Base-by-base conservation (phyloP, 331 rosid species). In the Rosa hybrid region DNA sequence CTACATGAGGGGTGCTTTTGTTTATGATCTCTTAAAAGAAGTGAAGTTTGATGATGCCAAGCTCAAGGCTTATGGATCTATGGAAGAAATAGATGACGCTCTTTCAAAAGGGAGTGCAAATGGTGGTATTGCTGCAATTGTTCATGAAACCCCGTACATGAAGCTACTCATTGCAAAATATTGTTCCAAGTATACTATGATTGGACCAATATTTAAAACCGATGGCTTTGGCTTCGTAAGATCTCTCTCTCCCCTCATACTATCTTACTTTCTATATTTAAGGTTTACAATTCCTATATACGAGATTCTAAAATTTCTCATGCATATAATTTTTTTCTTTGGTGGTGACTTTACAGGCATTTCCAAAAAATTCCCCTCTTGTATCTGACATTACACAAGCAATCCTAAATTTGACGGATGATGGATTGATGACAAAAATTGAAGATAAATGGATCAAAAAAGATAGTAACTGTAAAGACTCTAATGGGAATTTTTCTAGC, bases 211-310 rank as follows among this genome's bases (percentile, higher is more conserved):
- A 0, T 87, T 74, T 13, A 83, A 75, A 77, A 68, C 81, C 0
- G 78, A 82, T 72, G 93, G 91, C 8, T 84, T 89, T 78, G 89
- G 82, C 68, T 87, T 89, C n/a, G 87, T 87, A 71, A 45, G 44
- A 27, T 63, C 50, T 74, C 41, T 51, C 20, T 12, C 42, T 21
- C 34, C 34, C 34, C 34, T 62, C 16, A 9, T 23, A 4, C 1
- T 8, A 20, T 20, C 5, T 21, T 60, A 60, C 12, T 60, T 11
- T 7, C 27, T n/a, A 0, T 48, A 0, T 11, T 3, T 48, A 48
- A 30, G 34, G 34, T 30, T 30, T 30, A 30, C 34, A 30, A 30
- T 30, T 30, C 34, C 34, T 30, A 30, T 30, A 30, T 30, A 30
- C 34, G 34, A 30, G 34, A 30, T 30, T 30, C 34, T 30, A 30